These are phyloP conservation scores for Eimeria sp. DNA, from an alignment of 169 alveolate genomes.

Conservation along the genomic window DNA sequence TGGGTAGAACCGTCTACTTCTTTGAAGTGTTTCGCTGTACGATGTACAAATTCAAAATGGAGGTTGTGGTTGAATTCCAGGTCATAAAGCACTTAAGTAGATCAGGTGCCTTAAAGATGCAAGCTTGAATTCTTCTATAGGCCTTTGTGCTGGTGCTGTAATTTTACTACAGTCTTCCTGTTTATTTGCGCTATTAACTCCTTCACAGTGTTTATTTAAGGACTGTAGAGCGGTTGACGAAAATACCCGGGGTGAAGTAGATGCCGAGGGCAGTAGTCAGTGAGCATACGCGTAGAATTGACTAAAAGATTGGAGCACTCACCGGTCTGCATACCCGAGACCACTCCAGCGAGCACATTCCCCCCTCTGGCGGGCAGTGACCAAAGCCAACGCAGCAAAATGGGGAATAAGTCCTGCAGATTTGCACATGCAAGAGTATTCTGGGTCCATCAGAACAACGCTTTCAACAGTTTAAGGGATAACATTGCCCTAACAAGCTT, in stretches of 20 bases:
- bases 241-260: not conserved
- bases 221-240: too few species aligned
- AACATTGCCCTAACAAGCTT: not conserved
- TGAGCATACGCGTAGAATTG: not conserved
- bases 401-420: not conserved
- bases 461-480: not conserved
- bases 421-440: not conserved
- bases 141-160: not conserved
- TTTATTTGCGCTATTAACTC: too few species aligned
- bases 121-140: not conserved
- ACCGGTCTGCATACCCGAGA: not conserved
- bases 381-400: not conserved
- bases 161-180: too few species aligned
- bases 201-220: too few species aligned
- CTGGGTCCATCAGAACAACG: not conserved
- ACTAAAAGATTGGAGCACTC: not conserved
- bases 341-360: not conserved
- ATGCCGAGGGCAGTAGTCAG: not conserved
- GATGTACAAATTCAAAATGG: not conserved
- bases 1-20: not conserved
- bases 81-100: not conserved
- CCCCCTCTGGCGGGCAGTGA: not conserved
- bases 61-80: not conserved
- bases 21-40: too few species aligned
- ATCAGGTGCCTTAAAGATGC: not conserved